These are phyloP conservation scores for Ceratocystis diversiconidia DNA, from an alignment of 2,329 filamentous ascomycete genomes.

Conservation along the genomic window DNA sequence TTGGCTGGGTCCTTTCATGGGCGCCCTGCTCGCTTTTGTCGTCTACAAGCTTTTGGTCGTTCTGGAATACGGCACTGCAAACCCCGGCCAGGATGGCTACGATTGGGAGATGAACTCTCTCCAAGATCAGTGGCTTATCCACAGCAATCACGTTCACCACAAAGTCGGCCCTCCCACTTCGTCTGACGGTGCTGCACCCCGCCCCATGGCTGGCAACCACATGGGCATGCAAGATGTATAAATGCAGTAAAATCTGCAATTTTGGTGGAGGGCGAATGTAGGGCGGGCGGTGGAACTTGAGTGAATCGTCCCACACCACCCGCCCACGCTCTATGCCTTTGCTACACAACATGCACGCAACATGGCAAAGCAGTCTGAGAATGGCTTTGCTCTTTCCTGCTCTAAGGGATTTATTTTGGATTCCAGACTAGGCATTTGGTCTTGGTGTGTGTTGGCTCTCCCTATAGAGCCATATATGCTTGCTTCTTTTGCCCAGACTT, in stretches of 20 bases:
- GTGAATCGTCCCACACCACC: neutral
- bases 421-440: neutral
- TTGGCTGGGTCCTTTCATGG: slow-evolving; percentile 39
- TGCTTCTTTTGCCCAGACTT: neutral
- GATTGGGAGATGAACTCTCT: slow-evolving; percentile 22
- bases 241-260: neutral
- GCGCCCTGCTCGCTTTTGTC: slow-evolving; percentile 33
- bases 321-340: neutral
- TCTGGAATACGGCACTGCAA: slow-evolving; percentile 37
- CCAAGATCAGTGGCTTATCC: slow-evolving; percentile 15
- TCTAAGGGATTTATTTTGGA: too few species aligned
- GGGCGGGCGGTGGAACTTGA: neutral
- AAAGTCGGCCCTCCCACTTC: slow-evolving; percentile 16
- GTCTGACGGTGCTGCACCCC: slow-evolving; percentile 13
- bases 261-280: neutral
- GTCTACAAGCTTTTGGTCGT: slow-evolving; percentile 38
- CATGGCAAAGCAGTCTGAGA: neutral
- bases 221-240: slow-evolving; percentile 14
- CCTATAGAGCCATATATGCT: neutral
- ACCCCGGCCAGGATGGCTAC: slow-evolving; percentile 35
- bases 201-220: slow-evolving; percentile 3
- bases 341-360: neutral
- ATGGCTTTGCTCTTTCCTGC: neutral
- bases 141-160: slow-evolving; percentile 1
- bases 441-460: neutral